These are phyloP conservation scores for Nothomitra cinnamomea DNA, from an alignment of 2,329 filamentous ascomycete species.

Conservation along the genomic window DNA sequence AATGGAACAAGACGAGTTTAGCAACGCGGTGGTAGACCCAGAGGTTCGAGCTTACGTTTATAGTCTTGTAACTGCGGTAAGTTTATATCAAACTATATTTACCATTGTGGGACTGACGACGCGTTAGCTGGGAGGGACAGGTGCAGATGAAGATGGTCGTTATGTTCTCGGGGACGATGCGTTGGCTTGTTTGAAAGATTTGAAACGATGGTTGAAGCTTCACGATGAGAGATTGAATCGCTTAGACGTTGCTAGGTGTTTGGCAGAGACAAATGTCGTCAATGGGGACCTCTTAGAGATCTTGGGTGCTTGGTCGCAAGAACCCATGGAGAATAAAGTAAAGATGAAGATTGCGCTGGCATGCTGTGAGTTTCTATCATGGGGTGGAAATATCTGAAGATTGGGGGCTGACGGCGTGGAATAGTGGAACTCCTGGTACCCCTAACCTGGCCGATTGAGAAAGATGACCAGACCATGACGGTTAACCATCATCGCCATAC, in stretches of 20 bases:
- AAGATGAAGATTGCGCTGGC: slow-evolving; percentile 67
- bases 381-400: not conserved
- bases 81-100: slow-evolving; percentile 20
- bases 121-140: slow-evolving; percentile 64
- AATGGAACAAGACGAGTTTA: slow-evolving; percentile 3
- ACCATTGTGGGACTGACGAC: slow-evolving; percentile 9
- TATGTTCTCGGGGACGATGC: slow-evolving; percentile 91
- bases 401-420: not conserved
- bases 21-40: slow-evolving; percentile 47
- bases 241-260: slow-evolving; percentile 83
- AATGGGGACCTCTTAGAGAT: slow-evolving; percentile 83
- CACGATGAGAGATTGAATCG: slow-evolving; percentile 89
- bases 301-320: slow-evolving; percentile 63
- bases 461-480: slow-evolving; percentile 64
- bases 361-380: slow-evolving; percentile 34
- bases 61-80: slow-evolving; percentile 80
- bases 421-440: slow-evolving; percentile 74
- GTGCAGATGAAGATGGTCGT: slow-evolving; percentile 58
- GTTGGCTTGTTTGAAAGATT: slow-evolving; percentile 75
- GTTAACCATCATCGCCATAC: slow-evolving; percentile 85
- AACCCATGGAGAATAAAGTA: slow-evolving; percentile 52
- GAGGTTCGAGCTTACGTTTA: slow-evolving; percentile 88
- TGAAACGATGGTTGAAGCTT: slow-evolving; percentile 88
- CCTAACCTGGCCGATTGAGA: slow-evolving; percentile 84
- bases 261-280: slow-evolving; percentile 84